Evolutionary conservation across 1,284 basidiomycete species (phyloP).

Genomic region (Papiliotrema laurentii): DNA sequence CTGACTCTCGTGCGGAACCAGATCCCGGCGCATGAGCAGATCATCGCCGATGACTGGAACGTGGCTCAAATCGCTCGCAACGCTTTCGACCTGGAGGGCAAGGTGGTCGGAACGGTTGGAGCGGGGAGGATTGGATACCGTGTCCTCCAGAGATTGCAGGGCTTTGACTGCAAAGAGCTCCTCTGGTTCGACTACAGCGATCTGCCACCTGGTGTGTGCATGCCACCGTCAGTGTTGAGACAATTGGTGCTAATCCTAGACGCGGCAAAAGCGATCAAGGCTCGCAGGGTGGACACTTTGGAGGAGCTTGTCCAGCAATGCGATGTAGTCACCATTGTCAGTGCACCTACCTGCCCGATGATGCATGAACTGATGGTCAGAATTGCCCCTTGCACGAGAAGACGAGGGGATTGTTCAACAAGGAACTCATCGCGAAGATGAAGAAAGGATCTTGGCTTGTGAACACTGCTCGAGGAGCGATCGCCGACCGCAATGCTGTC

Average conservation of each 20-base stretch:
- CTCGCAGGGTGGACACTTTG: constrained; percentile 72
- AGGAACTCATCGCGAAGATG: constrained; percentile 79
- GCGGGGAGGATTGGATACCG: constrained; percentile 84
- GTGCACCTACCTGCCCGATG: constrained; percentile 6
- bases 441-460: constrained; percentile 87
- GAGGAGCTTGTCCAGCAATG: constrained; percentile 75
- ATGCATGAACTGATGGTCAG: constrained; percentile 10
- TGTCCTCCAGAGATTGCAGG: constrained; percentile 78
- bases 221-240: too few relatives aligned
- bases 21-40: constrained; percentile 61
- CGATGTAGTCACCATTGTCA: constrained; percentile 41
- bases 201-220: constrained; percentile 63
- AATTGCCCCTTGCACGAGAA: constrained; percentile 90
- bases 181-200: constrained; percentile 88
- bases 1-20: constrained; percentile 81
- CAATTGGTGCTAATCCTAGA: constrained; percentile 42
- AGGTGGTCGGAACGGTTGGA: constrained; percentile 85
- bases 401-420: constrained; percentile 74
- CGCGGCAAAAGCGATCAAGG: constrained; percentile 66
- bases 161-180: constrained; percentile 87
- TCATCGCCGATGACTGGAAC: constrained; percentile 76
- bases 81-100: constrained; percentile 83
- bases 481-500: constrained; percentile 78
- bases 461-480: constrained; percentile 91
- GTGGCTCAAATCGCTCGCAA: constrained; percentile 75